phyloP scores from a whole-genome alignment of 2,329 filamentous ascomycete species.

The Beauveria medogensis region DNA sequence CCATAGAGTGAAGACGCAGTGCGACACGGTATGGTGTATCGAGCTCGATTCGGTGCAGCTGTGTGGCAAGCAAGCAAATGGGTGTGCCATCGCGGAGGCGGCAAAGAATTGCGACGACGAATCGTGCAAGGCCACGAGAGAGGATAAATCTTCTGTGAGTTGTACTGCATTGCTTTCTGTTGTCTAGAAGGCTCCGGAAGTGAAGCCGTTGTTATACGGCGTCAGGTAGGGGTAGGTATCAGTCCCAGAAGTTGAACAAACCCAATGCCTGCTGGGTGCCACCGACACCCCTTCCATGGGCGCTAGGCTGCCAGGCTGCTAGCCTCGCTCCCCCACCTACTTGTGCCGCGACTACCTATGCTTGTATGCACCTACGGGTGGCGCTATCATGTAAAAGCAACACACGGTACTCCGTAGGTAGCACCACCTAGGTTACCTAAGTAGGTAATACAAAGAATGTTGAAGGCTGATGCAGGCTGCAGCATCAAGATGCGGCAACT shows the following conservation, averaged over 20 bases:
- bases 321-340: no score
- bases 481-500: no score
- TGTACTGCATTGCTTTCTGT: not conserved
- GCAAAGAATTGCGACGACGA: not conserved
- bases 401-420: no score
- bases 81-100: not conserved
- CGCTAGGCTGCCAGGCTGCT: no score
- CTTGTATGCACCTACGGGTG: not conserved
- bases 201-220: not conserved
- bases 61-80: not conserved
- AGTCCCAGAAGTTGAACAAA: not conserved
- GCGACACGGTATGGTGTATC: not conserved
- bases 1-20: not conserved
- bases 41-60: conserved; percentile 1
- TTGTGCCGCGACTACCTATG: not conserved
- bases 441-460: not conserved
- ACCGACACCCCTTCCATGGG: no score
- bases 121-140: not conserved
- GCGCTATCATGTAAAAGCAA: not conserved
- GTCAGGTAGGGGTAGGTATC: no score
- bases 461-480: not conserved
- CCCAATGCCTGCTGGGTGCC: not conserved
- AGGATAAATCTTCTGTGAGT: not conserved
- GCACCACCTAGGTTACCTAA: no score
- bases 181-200: not conserved